Evolutionary conservation across 192 early-diverging fungal genomes (phyloP), one percentile per base, ranked within the genome.

Genomic region (Rhizophagus clarus): DNA sequence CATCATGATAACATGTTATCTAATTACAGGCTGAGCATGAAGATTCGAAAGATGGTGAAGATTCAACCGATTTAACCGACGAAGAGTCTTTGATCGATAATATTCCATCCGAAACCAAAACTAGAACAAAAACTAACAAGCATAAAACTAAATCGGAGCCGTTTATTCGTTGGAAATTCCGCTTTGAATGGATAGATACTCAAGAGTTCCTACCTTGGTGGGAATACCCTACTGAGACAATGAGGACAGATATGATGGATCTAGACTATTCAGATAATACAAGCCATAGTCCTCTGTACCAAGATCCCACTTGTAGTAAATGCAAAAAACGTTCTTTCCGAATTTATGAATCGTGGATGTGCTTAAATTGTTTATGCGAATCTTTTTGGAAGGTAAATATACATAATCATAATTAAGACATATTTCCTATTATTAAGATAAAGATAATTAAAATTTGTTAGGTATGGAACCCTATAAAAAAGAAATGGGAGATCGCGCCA

Each of bases 181-280:
- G 66, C 37, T 68, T 68, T 37, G 66, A 68, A 68, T 68, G 66
- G 66, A 32, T 68, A 6, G 10, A 24, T 17, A 34, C 37, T 34
- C 66, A 68, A 68, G 66, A 68, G 28, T 68, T 68, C 17, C 6
- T 8, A 40, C 66, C 66, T 34, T 68, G 66, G 32, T 68, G 66
- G 32, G 66, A 40, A 68, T 20, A 32, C 20, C 14, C 66, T 20
- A 5, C 14, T 1, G 29, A 68, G 31, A 68, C 5, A 17, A 7
- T 37, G 26, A 67, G 34, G 4, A 32, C 14, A 15, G 14, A 26
- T 2, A 0, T 2, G 4, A 32, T 67, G 6, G 14, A 10, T 14
- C 7, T 31, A 1, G 28, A 29, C 31, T 12, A n/a, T n/a, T n/a
- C n/a, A n/a, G n/a, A n/a, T n/a, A n/a, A n/a, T n/a, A n/a, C n/a